These are phyloP conservation scores for Rickenella mellea DNA, from an alignment of 768 basidiomycete species.

Conservation along the genomic window DNA sequence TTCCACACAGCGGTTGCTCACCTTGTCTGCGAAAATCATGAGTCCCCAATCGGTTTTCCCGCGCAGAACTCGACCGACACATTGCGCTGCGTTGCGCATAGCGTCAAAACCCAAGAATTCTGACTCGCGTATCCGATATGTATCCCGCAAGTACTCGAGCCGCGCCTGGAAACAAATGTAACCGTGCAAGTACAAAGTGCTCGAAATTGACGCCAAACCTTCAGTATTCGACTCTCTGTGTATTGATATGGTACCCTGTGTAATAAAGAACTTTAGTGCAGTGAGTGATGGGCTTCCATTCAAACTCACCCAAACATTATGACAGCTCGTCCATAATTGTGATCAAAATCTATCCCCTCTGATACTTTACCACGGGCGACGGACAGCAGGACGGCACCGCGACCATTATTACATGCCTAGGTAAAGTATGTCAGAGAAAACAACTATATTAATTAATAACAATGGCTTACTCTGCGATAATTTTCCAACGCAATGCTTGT, in stretches of 20 bases:
- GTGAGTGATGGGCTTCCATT: conserved; percentile 1
- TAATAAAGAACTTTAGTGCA: background rate
- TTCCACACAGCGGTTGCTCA: conserved; percentile 20
- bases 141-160: conserved; percentile 94
- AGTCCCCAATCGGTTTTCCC: conserved; percentile 99
- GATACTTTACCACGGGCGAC: conserved; percentile 99
- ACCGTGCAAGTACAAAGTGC: background rate
- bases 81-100: conserved; percentile 98
- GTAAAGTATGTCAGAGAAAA: background rate
- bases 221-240: conserved; percentile 94
- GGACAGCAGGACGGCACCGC: conserved; percentile 91
- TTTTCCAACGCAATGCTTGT: conserved; percentile 97
- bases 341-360: conserved; percentile 99
- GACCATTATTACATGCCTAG: conserved; percentile 96
- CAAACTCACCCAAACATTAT: conserved; percentile 97
- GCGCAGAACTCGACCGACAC: conserved; percentile 92
- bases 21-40: conserved; percentile 99
- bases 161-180: conserved; percentile 43
- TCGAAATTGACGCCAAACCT: conserved; percentile 23
- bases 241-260: conserved; percentile 91
- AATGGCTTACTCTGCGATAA: conserved; percentile 65
- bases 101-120: conserved; percentile 99
- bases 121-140: conserved; percentile 95
- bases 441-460: background rate
- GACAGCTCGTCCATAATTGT: conserved; percentile 97